phyloP scores from a whole-genome alignment of 768 basidiomycete species.

The Pleurotus giganteus region DNA sequence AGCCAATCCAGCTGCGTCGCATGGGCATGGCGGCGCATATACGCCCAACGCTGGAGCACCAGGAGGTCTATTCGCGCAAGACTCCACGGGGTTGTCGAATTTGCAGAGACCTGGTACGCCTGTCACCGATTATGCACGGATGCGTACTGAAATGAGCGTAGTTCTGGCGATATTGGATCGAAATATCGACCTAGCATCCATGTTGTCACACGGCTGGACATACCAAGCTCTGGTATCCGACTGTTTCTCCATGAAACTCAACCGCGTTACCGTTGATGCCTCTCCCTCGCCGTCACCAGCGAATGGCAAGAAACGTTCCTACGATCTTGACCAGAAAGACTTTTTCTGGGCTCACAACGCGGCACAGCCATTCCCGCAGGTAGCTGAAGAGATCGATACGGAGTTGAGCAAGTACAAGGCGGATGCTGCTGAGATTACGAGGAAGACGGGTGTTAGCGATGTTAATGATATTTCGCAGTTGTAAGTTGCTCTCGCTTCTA shows the following conservation, averaged over 20 bases:
- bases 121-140: neutral
- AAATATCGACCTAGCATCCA: conserved; percentile 91
- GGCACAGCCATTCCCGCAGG: conserved; percentile 94
- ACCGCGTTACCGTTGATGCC: conserved; percentile 79
- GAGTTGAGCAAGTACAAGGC: conserved; percentile 93
- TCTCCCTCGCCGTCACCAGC: conserved; percentile 14
- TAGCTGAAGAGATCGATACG: conserved; percentile 93
- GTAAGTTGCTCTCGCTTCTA: conserved; percentile 41
- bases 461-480: conserved; percentile 93
- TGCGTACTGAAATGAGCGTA: conserved; percentile 27
- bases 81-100: conserved; percentile 78
- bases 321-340: conserved; percentile 97
- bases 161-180: conserved; percentile 93
- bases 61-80: conserved; percentile 72
- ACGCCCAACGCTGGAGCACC: conserved; percentile 24
- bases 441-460: conserved; percentile 94
- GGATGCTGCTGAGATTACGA: conserved; percentile 95
- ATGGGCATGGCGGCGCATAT: conserved; percentile 23
- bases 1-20: conserved; percentile 33
- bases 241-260: conserved; percentile 95
- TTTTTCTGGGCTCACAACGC: conserved; percentile 99
- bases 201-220: conserved; percentile 97
- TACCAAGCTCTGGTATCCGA: conserved; percentile 98
- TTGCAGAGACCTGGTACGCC: conserved; percentile 82
- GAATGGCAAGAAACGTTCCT: conserved; percentile 70